Evolutionary conservation across 1,284 basidiomycete species (phyloP).

Genomic region (Leccinum pachyderme): DNA sequence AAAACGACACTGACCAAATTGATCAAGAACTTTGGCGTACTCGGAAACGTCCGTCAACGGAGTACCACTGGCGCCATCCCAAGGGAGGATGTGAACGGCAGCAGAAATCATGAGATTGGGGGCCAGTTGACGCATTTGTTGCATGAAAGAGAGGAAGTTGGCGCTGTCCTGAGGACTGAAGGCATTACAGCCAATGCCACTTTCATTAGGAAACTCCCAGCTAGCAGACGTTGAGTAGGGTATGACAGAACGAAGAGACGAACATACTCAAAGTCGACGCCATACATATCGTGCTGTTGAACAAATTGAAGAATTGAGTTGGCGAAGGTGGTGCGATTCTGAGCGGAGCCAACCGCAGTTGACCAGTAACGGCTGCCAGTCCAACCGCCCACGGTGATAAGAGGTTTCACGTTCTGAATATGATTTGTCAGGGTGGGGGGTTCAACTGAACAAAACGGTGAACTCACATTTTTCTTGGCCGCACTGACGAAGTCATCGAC

Average conservation of each 20-base stretch:
- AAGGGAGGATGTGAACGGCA: constrained; percentile 70
- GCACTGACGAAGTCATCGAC: constrained; percentile 41
- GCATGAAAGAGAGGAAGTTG: constrained; percentile 74
- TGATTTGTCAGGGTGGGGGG: background rate
- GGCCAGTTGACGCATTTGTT: constrained; percentile 63
- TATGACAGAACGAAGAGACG: background rate
- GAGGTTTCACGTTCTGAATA: constrained; percentile 60
- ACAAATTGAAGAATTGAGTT: constrained; percentile 62
- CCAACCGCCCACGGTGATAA: constrained; percentile 88
- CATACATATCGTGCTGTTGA: constrained; percentile 67
- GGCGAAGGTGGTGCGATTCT: constrained; percentile 67
- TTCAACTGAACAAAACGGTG: background rate
- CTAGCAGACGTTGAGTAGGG: constrained; percentile 40
- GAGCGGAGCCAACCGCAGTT: constrained; percentile 57
- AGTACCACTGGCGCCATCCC: constrained; percentile 53
- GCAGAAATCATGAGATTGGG: constrained; percentile 69
- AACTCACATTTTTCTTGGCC: constrained; percentile 54
- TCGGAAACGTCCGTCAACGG: constrained; percentile 64
- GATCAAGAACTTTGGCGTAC: constrained; percentile 75
- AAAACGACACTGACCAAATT: constrained; percentile 44
- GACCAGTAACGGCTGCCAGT: constrained; percentile 80
- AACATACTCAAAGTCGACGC: constrained; percentile 82
- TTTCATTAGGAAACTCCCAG: constrained; percentile 82
- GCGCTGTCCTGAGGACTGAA: constrained; percentile 63
- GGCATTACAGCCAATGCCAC: constrained; percentile 74